Base-by-base conservation (phyloP, 2,329 filamentous ascomycete genomes). In the Nothopassalora personata region DNA sequence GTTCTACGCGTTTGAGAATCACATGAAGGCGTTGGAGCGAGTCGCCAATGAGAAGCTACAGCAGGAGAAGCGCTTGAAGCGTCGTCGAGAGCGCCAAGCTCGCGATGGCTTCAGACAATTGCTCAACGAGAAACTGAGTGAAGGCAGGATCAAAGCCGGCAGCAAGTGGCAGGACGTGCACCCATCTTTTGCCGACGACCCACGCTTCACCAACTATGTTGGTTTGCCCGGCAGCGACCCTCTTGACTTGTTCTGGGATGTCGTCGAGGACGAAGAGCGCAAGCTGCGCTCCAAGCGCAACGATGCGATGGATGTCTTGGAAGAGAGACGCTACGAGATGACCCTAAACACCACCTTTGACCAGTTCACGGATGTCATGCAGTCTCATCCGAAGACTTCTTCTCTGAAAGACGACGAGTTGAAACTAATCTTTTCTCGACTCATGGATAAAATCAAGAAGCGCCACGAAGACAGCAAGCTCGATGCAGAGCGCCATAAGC, bases 221-320 rank as follows among this genome's bases (percentile, higher is more conserved):
- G 92, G 91, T 54, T 90, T 95, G 71, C 76, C 83, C 59, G 72
- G 72, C 15, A 71, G 67, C 57, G 68, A 65, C 4, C 90, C 94
- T 13, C 82, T 96, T 64, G 91, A 97, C 69, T 80, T 99, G 6
- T 97, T 99, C 78, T 97, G 93, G 91, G 94, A 99, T 72, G 80
- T 92, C 51, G 82, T 97, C 28, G 94, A 97, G 73, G 91, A 96
- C 73, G 91, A 97, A 73, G 93, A 99, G 71, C 86, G 89, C 43
- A 69, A 69, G 59, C 66, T 74, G 23, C 67, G 68, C 4, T 65
- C 67, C 5, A 67, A 68, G 57, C 67, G 70, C 19, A 70, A 70
- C 43, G 61, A 64, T 45, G 70, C 68, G 27, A 60, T 72, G 4
- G 71, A 73, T 48, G 68, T 72, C 13, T 60, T 73, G 19, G 71